A percentile compares a stretch with the other conserved stretches of the same genome.
phyloP scores from a whole-genome alignment of 495 filamentous ascomycete genomes.

The Hypoxylon lienhwacheense region DNA sequence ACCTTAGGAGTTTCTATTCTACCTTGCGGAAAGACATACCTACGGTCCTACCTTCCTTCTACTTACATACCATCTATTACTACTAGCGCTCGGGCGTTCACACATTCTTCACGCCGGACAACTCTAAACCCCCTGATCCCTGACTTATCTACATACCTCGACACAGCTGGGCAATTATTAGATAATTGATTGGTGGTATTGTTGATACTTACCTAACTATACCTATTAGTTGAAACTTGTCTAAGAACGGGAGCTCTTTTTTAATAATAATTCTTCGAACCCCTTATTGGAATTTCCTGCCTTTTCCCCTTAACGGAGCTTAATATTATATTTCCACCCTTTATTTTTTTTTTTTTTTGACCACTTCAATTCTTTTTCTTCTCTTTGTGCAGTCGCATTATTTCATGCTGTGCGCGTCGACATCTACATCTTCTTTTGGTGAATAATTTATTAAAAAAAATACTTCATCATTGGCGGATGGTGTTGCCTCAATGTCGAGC shows the following conservation, averaged over 20 bases:
- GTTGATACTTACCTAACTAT: no score
- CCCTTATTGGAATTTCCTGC: constrained; percentile 36
- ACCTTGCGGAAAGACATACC: no score
- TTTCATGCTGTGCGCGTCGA: constrained; percentile 15
- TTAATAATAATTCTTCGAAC: constrained; percentile 22
- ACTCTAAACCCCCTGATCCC: constrained; percentile 30
- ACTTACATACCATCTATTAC: no score
- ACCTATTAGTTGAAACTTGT: no score
- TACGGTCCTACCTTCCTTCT: no score
- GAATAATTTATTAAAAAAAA: constrained; percentile 3
- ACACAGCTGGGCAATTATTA: neutral
- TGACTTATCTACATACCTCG: constrained; percentile 4
- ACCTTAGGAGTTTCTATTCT: no score
- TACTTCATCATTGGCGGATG: constrained; percentile 14
- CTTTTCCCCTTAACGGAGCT: constrained; percentile 29
- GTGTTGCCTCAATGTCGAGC: constrained; percentile 38
- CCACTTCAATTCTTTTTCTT: constrained; percentile 26
- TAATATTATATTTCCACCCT: constrained; percentile 31
- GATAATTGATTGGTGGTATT: constrained; percentile 9
- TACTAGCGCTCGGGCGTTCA: constrained; percentile 31
- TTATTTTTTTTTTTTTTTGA: constrained; percentile 35
- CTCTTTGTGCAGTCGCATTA: constrained; percentile 4
- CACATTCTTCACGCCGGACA: constrained; percentile 19
- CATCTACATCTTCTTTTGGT: constrained; percentile 3
- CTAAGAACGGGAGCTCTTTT: neutral